Evolutionary conservation across 495 filamentous ascomycete genomes (phyloP), one percentile per base, ranked within the genome.

Genomic region (Penicillium fimorum): DNA sequence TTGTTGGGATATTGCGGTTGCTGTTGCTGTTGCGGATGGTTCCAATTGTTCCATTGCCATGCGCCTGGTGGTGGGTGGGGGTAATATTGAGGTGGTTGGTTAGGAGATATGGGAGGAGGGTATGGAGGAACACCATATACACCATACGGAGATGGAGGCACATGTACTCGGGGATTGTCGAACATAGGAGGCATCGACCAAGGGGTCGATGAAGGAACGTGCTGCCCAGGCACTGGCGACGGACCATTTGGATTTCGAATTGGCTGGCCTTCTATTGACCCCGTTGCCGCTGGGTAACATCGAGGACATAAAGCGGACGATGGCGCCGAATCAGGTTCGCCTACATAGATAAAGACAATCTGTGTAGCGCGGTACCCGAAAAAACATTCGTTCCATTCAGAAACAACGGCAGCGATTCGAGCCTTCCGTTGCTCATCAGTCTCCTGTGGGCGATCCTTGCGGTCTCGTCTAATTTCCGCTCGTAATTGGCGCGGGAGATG

Each of bases 351-450:
- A 51, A 70, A 74, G 8, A 61, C 56, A 17, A 82, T 69, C 2
- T 67, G 62, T 25, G 70, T 63, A 22, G 63, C 70, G 43, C 79
- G 75, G 15, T 68, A 72, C 3, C 69, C 70, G 41, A 82, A 82
- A 44, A 82, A 82, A 33, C 69, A 73, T 47, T 76, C 70, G 50
- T 82, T 82, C 79, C 79, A 82, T 60, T 82, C 79, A 11, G 65
- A 67, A 24, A 81, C 67, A 5, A 79, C 74, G 8, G 73, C 72
- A 30, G 73, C 47, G 30, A 82, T 75, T 12, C 74, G 70, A 10
- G 62, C 58, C 40, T 61, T 67, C 8, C 77, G 72, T 57, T 78
- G 63, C 25, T 75, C 73, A 47, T 77, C 71, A 1, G 74, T 71
- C 55, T 79, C 76, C 50, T 75, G 70, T 6, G 72, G 69, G 11